Evolutionary conservation across 345 rosid genomes (phyloP).

Genomic region (Rhodomyrtus tomentosa): DNA sequence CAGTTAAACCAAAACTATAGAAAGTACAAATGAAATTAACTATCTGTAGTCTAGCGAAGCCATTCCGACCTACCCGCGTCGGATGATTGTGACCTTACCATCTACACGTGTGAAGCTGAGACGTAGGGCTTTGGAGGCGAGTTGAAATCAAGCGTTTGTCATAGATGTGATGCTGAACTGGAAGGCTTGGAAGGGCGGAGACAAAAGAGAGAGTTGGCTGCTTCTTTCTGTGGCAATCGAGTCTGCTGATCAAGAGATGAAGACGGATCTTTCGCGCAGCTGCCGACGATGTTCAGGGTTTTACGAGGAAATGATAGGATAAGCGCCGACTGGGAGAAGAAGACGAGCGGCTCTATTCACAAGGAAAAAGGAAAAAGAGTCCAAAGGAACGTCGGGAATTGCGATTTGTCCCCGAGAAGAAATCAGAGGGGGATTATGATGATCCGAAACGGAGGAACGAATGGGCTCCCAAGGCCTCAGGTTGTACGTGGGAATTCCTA

Average conservation of each 20-base stretch:
- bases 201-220: not conserved
- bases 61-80: not conserved
- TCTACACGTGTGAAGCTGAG: not conserved
- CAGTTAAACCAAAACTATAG: not conserved
- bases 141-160: not conserved
- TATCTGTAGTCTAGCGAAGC: not conserved
- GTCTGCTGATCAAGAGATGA: not conserved
- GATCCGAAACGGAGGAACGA: not conserved
- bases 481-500: not conserved
- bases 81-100: not conserved
- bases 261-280: not conserved
- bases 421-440: not conserved
- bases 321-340: too few relatives aligned
- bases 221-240: not conserved
- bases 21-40: not conserved
- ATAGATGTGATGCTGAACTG: not conserved
- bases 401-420: not conserved
- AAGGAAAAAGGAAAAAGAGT: not conserved
- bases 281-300: not conserved
- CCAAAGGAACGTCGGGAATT: not conserved
- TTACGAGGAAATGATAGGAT: not conserved
- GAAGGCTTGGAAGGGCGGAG: not conserved
- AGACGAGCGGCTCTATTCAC: not conserved
- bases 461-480: not conserved
- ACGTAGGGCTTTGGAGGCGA: not conserved